These are phyloP conservation scores for maize (Zea mays) DNA, from an alignment of 176 grass and related monocot species.

Conservation along the genomic window Zm-B73-REFERENCE-NAM-5.0 NC_050104.1:122463501-122464000, in stretches of 20 bases:
- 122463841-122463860: neutral
- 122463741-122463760: neutral
- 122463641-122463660: neutral
- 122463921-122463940: neutral
- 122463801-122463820: neutral
- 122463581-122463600: no score
- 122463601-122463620: no score
- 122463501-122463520: no score
- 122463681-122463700: conserved; percentile 14
- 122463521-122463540: no score
- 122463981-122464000: no score
- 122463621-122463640: neutral
- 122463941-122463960: no score
- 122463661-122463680: neutral
- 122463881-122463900: no score
- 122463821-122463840: neutral
- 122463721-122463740: neutral
- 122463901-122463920: neutral
- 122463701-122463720: conserved; percentile 15
- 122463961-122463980: no score
- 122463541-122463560: no score
- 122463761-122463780: neutral
- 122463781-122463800: no score
- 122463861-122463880: neutral
- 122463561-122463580: no score